Evolutionary conservation across 495 filamentous ascomycete species (phyloP).

Genomic region (Pyrenopolyporus hunteri): DNA sequence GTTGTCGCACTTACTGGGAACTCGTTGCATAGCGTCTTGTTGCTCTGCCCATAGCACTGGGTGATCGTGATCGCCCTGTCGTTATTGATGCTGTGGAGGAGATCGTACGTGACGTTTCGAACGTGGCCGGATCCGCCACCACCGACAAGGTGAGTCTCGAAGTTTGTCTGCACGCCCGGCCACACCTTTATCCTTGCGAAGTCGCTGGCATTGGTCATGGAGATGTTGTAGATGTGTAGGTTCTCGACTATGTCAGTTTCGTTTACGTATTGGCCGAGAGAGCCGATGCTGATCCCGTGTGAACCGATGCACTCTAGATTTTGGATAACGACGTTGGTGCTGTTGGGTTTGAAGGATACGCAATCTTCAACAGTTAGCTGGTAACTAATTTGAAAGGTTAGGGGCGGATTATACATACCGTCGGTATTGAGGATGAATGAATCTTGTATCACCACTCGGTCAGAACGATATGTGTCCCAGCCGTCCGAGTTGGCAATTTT

Average conservation of each 20-base stretch:
- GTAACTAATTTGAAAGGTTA: background rate
- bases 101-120: constrained; percentile 64
- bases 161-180: constrained; percentile 36
- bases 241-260: constrained; percentile 44
- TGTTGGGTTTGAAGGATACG: constrained; percentile 81
- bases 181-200: constrained; percentile 45
- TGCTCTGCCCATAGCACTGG: constrained; percentile 64
- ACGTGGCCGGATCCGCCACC: constrained; percentile 47
- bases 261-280: constrained; percentile 40
- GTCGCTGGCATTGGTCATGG: constrained; percentile 41
- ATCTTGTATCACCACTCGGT: constrained; percentile 70
- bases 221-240: constrained; percentile 42
- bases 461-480: constrained; percentile 71
- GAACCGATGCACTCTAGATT: constrained; percentile 74
- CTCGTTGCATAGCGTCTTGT: constrained; percentile 31
- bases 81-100: constrained; percentile 61
- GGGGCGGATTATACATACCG: constrained; percentile 31
- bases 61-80: constrained; percentile 66
- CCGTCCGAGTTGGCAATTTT: constrained; percentile 68
- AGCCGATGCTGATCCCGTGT: constrained; percentile 44
- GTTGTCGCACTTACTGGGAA: constrained; percentile 30
- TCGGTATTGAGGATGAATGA: constrained; percentile 72
- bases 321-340: constrained; percentile 74
- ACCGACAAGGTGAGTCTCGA: constrained; percentile 41
- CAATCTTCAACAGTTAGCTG: constrained; percentile 57